Percentiles rank a stretch among this genome's conserved stretches.
Evolutionary conservation across 2,329 filamentous ascomycete species (phyloP).

Genomic region (Monosporascus sp.): DNA sequence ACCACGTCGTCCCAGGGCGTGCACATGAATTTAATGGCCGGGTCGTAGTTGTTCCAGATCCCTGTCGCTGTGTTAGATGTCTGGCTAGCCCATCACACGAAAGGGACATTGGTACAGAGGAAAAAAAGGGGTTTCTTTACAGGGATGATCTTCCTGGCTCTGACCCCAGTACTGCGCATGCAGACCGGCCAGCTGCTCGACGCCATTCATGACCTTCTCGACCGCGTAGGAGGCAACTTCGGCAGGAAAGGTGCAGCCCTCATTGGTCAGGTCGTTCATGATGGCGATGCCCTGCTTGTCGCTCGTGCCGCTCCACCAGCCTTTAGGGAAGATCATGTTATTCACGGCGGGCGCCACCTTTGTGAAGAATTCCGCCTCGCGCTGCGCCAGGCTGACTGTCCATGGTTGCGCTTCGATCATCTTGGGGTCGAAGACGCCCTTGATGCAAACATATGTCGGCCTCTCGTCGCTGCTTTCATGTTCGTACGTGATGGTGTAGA

Average conservation of each 20-base stretch:
- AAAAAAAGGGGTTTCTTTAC: background rate
- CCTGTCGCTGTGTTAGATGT: conserved; percentile 5
- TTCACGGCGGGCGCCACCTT: conserved; percentile 28
- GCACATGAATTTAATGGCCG: conserved; percentile 29
- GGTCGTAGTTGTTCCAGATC: conserved; percentile 33
- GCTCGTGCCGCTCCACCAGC: conserved; percentile 31
- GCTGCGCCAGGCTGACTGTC: conserved; percentile 24
- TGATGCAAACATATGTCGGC: conserved; percentile 28
- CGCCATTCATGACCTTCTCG: conserved; percentile 28
- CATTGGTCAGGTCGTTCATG: conserved; percentile 29
- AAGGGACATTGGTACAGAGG: too few species aligned
- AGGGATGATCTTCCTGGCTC: conserved; percentile 17
- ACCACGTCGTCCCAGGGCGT: conserved; percentile 26
- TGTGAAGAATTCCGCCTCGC: conserved; percentile 33
- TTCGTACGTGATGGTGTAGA: conserved; percentile 19
- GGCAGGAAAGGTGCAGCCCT: conserved; percentile 29
- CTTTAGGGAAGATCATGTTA: conserved; percentile 28
- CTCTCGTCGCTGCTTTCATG: conserved; percentile 9
- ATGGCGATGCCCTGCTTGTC: conserved; percentile 32
- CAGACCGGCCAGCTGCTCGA: conserved; percentile 34
- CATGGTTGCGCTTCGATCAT: conserved; percentile 29
- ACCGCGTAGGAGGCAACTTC: conserved; percentile 27
- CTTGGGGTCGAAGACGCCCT: conserved; percentile 32
- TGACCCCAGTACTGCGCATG: conserved; percentile 35
- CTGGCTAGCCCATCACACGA: too few species aligned